Conservation (phyloP, 202 grass and related monocot species). For the Panicum hallii region DNA sequence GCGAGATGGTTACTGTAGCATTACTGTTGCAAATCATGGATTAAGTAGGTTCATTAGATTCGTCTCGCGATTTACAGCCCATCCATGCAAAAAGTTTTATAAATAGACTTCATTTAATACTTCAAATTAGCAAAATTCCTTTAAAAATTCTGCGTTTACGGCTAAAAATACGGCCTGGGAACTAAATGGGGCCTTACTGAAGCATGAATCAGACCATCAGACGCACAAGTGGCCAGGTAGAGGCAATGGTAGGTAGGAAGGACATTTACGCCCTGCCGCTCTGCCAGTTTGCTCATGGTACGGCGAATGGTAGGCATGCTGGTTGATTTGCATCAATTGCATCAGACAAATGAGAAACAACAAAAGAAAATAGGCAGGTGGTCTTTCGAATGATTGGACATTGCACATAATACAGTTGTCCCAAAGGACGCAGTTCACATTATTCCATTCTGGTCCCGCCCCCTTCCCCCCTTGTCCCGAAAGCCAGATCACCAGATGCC, state of each 20-base stretch:
- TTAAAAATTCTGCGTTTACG: too few species aligned
- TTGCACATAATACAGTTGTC: slow-evolving; percentile 9
- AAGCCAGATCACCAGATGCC: slow-evolving; percentile 39
- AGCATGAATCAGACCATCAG: not conserved
- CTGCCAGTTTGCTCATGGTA: not conserved
- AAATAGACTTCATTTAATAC: too few species aligned
- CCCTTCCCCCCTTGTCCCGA: slow-evolving; percentile 3
- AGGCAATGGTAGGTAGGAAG: not conserved
- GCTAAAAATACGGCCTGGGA: too few species aligned
- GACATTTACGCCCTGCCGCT: not conserved
- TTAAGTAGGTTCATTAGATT: too few species aligned
- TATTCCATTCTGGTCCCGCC: slow-evolving; percentile 7
- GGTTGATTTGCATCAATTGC: not conserved
- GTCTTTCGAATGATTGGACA: slow-evolving; percentile 6
- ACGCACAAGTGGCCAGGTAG: not conserved
- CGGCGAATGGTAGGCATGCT: not conserved
- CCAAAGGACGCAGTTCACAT: slow-evolving; percentile 29
- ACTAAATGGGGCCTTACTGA: too few species aligned
- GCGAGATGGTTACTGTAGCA: too few species aligned
- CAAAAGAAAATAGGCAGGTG: not conserved
- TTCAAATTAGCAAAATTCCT: too few species aligned
- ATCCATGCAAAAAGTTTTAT: too few species aligned
- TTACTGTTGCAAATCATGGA: too few species aligned
- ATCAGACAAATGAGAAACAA: not conserved
- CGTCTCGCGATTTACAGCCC: too few species aligned